Conservation (phyloP, 2,329 filamentous ascomycete genomes). For the Coniochaeta ligniaria region DNA sequence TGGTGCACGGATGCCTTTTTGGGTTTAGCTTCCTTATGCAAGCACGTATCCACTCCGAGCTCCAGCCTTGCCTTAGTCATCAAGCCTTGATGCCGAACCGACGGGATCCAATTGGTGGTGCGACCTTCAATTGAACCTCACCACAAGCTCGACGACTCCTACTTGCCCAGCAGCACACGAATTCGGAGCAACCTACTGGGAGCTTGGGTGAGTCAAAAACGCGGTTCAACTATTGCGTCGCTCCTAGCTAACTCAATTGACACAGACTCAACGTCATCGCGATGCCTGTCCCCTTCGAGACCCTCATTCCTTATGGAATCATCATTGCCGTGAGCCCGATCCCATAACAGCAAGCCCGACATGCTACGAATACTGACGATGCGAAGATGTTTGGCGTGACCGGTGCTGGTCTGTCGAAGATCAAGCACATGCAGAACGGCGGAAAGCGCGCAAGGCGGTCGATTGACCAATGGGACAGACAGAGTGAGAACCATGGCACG, state of each 20-base stretch:
- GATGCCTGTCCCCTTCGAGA: constrained; percentile 60
- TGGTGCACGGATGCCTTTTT: not conserved
- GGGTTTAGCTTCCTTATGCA: not conserved
- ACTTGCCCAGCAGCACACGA: constrained; percentile 7
- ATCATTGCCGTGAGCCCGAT: constrained; percentile 46
- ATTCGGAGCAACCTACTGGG: constrained; percentile 1
- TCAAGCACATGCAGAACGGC: constrained; percentile 52
- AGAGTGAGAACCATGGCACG: constrained; percentile 36
- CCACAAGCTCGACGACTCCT: not conserved
- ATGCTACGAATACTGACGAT: not conserved
- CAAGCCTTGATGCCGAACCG: not conserved
- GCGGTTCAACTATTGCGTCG: not conserved
- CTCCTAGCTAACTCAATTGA: constrained; percentile 9
- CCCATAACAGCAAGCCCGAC: constrained; percentile 2
- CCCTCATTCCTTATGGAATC: constrained; percentile 58
- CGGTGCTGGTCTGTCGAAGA: constrained; percentile 48
- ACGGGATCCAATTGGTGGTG: not conserved
- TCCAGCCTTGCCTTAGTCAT: not conserved
- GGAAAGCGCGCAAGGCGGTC: constrained; percentile 54
- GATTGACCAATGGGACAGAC: constrained; percentile 56
- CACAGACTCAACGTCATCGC: constrained; percentile 16
- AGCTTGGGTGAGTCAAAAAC: not conserved
- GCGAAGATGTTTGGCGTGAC: constrained; percentile 56
- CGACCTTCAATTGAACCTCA: not conserved
- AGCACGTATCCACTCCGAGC: not conserved